These are phyloP conservation scores for Viola pubescens DNA, from an alignment of 441 rosid genomes.

Conservation along the genomic window DNA sequence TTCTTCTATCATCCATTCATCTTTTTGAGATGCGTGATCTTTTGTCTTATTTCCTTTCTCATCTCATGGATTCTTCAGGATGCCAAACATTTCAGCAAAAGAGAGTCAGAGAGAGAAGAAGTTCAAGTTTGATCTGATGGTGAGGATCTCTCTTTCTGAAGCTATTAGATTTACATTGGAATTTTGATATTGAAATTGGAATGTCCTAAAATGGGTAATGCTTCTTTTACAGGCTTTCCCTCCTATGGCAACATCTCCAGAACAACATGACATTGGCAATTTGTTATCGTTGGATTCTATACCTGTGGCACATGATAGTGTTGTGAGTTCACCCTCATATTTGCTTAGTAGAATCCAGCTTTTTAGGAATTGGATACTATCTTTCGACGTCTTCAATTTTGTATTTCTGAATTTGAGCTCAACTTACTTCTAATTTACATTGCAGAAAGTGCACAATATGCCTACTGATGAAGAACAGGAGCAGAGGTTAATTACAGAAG, in stretches of 20 bases:
- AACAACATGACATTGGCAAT: conserved; percentile 43
- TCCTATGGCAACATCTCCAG: conserved; percentile 53
- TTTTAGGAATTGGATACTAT: neutral
- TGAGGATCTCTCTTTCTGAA: conserved; percentile 22
- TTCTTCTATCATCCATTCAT: too few species aligned
- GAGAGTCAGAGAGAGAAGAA: conserved; percentile 42
- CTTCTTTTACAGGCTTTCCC: conserved; percentile 53
- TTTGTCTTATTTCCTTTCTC: conserved; percentile 6
- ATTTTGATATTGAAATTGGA: conserved; percentile 15
- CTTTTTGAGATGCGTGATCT: too few species aligned
- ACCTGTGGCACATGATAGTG: conserved; percentile 31
- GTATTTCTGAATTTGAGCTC: neutral
- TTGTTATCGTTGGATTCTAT: conserved; percentile 36
- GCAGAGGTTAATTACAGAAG: conserved; percentile 23
- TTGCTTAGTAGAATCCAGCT: neutral
- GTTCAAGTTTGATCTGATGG: conserved; percentile 88
- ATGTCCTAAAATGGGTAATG: conserved; percentile 12
- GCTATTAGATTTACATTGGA: conserved; percentile 13
- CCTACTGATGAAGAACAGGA: conserved; percentile 24
- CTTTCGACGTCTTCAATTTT: neutral
- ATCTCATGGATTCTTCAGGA: conserved; percentile 28
- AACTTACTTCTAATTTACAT: neutral
- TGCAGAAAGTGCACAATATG: conserved; percentile 42
- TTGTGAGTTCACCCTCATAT: conserved; percentile 35
- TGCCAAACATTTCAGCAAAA: conserved; percentile 22